Conservation (phyloP, 768 basidiomycete species). For the Dacryopinax primogenitus region DNA sequence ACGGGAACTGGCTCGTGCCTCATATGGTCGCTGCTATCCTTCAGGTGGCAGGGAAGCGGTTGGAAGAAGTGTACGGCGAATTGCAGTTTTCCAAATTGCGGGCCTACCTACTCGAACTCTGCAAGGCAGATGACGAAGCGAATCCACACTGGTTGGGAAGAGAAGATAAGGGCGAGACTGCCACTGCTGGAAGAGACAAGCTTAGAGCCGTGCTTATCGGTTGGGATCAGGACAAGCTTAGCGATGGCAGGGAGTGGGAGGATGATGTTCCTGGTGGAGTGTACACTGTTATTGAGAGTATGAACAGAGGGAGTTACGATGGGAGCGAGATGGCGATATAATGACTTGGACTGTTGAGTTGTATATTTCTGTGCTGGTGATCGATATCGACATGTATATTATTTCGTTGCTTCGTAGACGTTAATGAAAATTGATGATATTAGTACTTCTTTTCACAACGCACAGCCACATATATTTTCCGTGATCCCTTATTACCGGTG, state of each 20-base stretch:
- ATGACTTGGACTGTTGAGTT: too few species aligned
- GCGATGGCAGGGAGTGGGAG: not conserved
- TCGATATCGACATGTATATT: too few species aligned
- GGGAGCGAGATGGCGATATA: not conserved
- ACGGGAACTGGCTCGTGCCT: not conserved
- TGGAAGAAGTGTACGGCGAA: slow-evolving; percentile 5
- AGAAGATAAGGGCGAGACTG: not conserved
- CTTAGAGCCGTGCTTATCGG: not conserved
- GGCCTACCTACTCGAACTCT: not conserved
- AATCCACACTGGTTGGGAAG: not conserved
- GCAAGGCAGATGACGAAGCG: not conserved
- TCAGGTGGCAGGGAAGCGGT: not conserved
- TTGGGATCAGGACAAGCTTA: not conserved
- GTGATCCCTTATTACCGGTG: not conserved
- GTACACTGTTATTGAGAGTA: not conserved
- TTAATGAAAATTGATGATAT: not conserved
- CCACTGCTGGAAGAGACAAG: not conserved
- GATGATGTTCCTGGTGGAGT: not conserved
- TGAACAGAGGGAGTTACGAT: not conserved
- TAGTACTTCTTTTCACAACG: not conserved
- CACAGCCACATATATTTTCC: not conserved
- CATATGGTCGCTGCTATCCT: not conserved
- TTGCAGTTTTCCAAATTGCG: not conserved
- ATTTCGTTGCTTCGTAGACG: too few species aligned
- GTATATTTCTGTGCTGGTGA: too few species aligned